Conservation (phyloP, 805 yeast species). For the Yarrowia sp. region DNA sequence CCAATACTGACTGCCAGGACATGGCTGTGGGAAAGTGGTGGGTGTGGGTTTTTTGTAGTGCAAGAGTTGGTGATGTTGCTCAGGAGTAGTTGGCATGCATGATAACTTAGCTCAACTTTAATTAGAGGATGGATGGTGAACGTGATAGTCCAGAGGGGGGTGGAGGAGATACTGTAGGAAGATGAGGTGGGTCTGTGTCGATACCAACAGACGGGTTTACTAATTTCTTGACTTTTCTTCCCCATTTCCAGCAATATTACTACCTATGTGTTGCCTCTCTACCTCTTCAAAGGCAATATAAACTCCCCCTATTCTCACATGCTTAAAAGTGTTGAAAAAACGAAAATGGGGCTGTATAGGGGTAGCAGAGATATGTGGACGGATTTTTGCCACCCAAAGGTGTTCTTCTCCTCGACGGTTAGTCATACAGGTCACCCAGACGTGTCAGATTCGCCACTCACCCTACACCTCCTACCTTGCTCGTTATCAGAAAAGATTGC, state of each 20-base stretch:
- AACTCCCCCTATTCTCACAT: constrained; percentile 11
- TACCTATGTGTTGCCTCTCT: not conserved
- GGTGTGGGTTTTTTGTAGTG: not conserved
- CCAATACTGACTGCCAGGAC: constrained; percentile 26
- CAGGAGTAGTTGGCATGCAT: constrained; percentile 31
- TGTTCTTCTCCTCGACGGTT: not conserved
- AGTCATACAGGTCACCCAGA: too few relatives aligned
- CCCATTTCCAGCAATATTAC: too few relatives aligned
- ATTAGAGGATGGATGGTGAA: not conserved
- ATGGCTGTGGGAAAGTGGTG: constrained; percentile 3
- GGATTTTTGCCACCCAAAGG: not conserved
- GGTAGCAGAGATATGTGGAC: not conserved
- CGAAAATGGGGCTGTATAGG: not conserved
- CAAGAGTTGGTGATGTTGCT: constrained; percentile 24
- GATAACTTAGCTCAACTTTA: constrained; percentile 10
- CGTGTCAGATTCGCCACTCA: too few relatives aligned
- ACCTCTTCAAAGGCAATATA: not conserved
- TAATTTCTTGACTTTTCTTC: too few relatives aligned
- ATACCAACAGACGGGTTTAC: too few relatives aligned
- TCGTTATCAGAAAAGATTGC: not conserved
- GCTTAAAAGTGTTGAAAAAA: not conserved
- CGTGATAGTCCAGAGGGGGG: not conserved
- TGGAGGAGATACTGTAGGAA: too few relatives aligned
- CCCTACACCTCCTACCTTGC: too few relatives aligned
- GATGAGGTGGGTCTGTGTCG: too few relatives aligned